Evolutionary conservation across 1,284 basidiomycete species (phyloP).

Genomic region (Moesziomyces parantarcticus): DNA sequence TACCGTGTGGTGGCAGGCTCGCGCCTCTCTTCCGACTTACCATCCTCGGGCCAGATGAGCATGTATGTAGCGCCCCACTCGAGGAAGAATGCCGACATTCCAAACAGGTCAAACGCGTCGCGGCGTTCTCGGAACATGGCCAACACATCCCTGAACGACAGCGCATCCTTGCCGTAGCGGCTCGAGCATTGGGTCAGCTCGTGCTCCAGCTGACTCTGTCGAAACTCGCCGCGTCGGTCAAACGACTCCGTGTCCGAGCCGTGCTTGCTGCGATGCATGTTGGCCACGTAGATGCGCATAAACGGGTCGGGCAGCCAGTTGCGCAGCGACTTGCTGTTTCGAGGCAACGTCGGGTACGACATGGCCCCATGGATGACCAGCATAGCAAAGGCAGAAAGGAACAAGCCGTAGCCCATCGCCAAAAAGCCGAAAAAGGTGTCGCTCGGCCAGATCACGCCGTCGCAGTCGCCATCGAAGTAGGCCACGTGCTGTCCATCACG

Average conservation of each 20-base stretch:
- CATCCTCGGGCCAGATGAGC: conserved; percentile 53
- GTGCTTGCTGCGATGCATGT: conserved; percentile 71
- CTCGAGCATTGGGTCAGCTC: conserved; percentile 53
- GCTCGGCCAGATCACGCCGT: conserved; percentile 73
- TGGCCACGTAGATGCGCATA: conserved; percentile 70
- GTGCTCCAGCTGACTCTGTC: conserved; percentile 31
- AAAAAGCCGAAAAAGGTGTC: conserved; percentile 73
- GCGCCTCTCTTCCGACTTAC: conserved; percentile 33
- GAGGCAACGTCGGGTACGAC: conserved; percentile 50
- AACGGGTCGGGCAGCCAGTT: conserved; percentile 69
- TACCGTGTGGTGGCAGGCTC: too few relatives aligned
- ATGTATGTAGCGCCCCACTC: conserved; percentile 55
- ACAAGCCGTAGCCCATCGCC: conserved; percentile 70
- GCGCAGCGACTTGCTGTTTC: conserved; percentile 12
- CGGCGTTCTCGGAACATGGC: conserved; percentile 49
- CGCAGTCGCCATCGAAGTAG: conserved; percentile 72
- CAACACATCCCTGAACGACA: conserved; percentile 45
- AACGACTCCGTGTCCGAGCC: conserved; percentile 71
- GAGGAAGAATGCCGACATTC: conserved; percentile 51
- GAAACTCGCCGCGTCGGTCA: conserved; percentile 64
- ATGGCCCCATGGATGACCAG: conserved; percentile 69
- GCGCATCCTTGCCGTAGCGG: conserved; percentile 39
- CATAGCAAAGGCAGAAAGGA: conserved; percentile 69
- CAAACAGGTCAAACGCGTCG: conserved; percentile 52
- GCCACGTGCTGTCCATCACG: conserved; percentile 67